Percentiles rank a stretch among this genome's conserved stretches.
These are phyloP conservation scores for Hypholoma sublateritium DNA, from an alignment of 768 basidiomycete genomes.

Conservation along the genomic window DNA sequence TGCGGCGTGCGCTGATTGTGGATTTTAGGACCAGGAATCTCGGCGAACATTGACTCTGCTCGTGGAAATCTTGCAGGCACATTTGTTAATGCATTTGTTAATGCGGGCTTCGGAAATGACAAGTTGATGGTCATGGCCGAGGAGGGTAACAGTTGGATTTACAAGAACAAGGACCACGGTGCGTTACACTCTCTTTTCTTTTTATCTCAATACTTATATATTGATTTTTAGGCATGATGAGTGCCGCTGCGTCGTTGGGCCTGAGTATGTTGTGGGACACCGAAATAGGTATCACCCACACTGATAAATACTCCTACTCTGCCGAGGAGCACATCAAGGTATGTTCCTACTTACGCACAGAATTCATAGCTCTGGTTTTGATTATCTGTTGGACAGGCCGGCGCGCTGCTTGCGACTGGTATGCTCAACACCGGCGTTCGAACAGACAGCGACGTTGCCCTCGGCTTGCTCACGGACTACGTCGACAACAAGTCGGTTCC, in stretches of 20 bases:
- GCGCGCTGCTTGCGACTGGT: slow-evolving; percentile 92
- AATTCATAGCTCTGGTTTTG: neutral
- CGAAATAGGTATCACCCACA: slow-evolving; percentile 88
- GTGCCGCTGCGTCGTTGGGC: slow-evolving; percentile 92
- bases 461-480: slow-evolving; percentile 89
- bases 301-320: slow-evolving; percentile 98
- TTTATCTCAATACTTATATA: slow-evolving; percentile 4
- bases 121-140: slow-evolving; percentile 97
- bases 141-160: slow-evolving; percentile 97
- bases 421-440: slow-evolving; percentile 87
- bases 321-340: slow-evolving; percentile 96
- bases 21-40: slow-evolving; percentile 56
- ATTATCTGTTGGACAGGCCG: slow-evolving; percentile 50
- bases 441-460: slow-evolving; percentile 90
- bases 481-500: slow-evolving; percentile 83
- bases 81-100: slow-evolving; percentile 98
- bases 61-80: slow-evolving; percentile 93
- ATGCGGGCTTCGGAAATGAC: slow-evolving; percentile 98
- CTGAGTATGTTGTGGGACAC: slow-evolving; percentile 95
- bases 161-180: slow-evolving; percentile 99
- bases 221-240: slow-evolving; percentile 76
- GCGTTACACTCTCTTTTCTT: slow-evolving; percentile 14
- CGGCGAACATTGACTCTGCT: slow-evolving; percentile 87
- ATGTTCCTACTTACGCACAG: neutral
- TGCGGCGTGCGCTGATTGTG: neutral